Evolutionary conservation across 192 early-diverging fungal species (phyloP), one percentile per base, ranked within the genome.

Genomic region (Funneliformis geosporum): DNA sequence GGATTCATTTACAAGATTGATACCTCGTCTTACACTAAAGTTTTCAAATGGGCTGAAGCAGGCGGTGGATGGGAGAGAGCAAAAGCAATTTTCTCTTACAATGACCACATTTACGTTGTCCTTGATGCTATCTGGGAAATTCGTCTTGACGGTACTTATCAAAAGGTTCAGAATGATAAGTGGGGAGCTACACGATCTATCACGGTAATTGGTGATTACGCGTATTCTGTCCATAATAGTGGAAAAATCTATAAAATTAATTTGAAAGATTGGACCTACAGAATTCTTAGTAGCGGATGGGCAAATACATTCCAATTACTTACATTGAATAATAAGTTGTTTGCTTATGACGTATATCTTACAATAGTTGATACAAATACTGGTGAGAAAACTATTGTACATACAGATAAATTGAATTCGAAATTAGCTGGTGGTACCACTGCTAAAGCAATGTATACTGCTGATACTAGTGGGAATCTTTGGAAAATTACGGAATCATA

Each of bases 31-130:
- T 62, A 62, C 2, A 28, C 1, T 0, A 46, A 46, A 10, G n/a
- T 62, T 28, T 62, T 62, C 61, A 62, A 62, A 23, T 62, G 61
- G 61, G 23, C 61, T 62, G 61, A 62, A 25, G 61, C 23, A 9
- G 61, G 61, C 11, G 5, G 4, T 9, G 62, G 62, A 64, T 64
- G 62, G 62, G 62, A 64, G 1, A 28, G 12, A 28, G 62, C 62
- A 64, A 27, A 64, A 27, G 62, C 27, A 64, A 64, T 64, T 64
- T 64, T 64, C 28, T 23, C 62, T 27, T 64, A 64, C 12, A 64
- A 64, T 64, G 62, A 64, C 10, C 62, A 27, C 62, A 64, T 64
- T 64, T 64, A 64, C 62, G 62, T 64, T 27, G 62, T 64, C n/a
- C 27, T 64, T 64, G 6, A 64, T 12, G 27, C 62, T 64, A 64